Percentiles rank a stretch among this genome's conserved stretches.
These are phyloP conservation scores for Nakaseomyces bracarensis DNA, from an alignment of 1,139 yeast species.

Conservation along the genomic window DNA sequence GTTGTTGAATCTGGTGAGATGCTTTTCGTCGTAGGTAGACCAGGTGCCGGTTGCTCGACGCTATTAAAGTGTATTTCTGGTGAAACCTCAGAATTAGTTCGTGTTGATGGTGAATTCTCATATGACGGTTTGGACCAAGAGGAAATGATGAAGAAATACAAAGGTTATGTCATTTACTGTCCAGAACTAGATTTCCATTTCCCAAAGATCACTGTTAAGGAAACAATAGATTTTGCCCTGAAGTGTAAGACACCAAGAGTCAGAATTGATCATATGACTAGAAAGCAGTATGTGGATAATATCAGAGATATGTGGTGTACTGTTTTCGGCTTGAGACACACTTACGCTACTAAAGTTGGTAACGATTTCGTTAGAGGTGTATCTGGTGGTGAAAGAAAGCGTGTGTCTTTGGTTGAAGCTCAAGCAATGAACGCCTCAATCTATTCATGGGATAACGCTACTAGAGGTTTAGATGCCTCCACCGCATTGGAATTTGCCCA, in stretches of 20 bases:
- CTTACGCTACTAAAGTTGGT: constrained; percentile 50
- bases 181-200: constrained; percentile 58
- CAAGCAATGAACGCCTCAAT: constrained; percentile 49
- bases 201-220: constrained; percentile 56
- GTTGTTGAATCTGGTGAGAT: constrained; percentile 53
- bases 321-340: constrained; percentile 51
- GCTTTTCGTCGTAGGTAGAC: constrained; percentile 55
- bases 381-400: constrained; percentile 58
- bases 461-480: constrained; percentile 69
- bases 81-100: constrained; percentile 38
- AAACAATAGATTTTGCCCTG: constrained; percentile 53
- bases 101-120: constrained; percentile 38
- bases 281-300: constrained; percentile 41
- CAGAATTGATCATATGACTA: constrained; percentile 42
- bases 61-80: constrained; percentile 49
- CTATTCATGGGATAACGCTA: constrained; percentile 71
- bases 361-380: constrained; percentile 56
- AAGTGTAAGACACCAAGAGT: constrained; percentile 52
- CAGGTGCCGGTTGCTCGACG: constrained; percentile 62
- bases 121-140: constrained; percentile 46
- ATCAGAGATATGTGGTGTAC: constrained; percentile 46
- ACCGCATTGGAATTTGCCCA: constrained; percentile 60
- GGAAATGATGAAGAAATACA: constrained; percentile 43
- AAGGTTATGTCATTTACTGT: constrained; percentile 48
- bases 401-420: constrained; percentile 59